Evolutionary conservation across 2,329 filamentous ascomycete species (phyloP), one percentile per base, ranked within the genome.

Genomic region (Dactylellina sp.): DNA sequence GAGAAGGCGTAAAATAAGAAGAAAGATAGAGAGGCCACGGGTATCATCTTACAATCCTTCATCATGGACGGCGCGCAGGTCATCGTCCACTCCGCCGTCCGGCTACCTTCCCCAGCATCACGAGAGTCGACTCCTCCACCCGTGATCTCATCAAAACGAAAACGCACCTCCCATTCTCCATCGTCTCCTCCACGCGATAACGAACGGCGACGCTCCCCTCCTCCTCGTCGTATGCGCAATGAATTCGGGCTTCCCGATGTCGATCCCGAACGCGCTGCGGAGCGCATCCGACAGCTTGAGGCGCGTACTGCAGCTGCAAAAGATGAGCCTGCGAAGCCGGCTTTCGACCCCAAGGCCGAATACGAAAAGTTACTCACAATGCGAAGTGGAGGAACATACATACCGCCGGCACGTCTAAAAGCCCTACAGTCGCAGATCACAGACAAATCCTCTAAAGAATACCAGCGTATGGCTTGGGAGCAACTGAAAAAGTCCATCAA

Each of bases 401-500:
- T 99, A 75, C 95, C 95, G 18, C 95, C 95, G 0, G 94, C 94
- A 59, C 87, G 92, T 78, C 85, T 99, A 80, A 89, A 93, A 78
- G 94, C 94, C 40, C 87, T 99, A 75, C 95, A 99, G 83, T 92
- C 93, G 60, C 93, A 97, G 82, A 97, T 99, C 81, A 97, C 93
- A 75, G 95, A 99, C 83, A 97, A 96, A 85, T 89, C 87, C 62
- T 96, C 90, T 82, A 96, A 97, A 82, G 95, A 98, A 83, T 98
- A 97, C 80, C 95, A 98, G 86, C 91, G 95, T 79, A 96, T 99
- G 92, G 93, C 93, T 7, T 99, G 95, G 95, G 95, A 99, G 82
- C 94, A 94, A 11, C 84, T 99, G 79, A 99, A 99, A 84, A 99
- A 99, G 85, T 95, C 91, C 53, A 97, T 99, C 83, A 98, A 99